phyloP scores from a whole-genome alignment of 2,329 filamentous ascomycete species.

The Sclerotinia borealis region DNA sequence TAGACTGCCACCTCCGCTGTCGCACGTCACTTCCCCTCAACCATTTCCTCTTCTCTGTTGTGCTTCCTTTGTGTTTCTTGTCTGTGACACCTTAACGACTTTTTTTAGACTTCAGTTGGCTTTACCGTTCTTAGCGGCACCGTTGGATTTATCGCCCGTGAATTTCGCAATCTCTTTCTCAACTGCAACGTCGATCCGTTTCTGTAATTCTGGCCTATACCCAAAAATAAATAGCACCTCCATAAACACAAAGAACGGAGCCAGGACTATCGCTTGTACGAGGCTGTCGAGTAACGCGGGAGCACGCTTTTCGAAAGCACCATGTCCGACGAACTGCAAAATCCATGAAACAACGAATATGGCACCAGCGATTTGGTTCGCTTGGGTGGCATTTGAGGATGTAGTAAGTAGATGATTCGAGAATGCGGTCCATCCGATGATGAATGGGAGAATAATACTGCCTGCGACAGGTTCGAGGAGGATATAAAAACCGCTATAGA shows the following conservation, averaged over 20 bases:
- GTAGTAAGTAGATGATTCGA: slow-evolving; percentile 59
- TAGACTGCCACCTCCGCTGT: neutral
- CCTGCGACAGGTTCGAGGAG: slow-evolving; percentile 93
- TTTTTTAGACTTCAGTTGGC: slow-evolving; percentile 34
- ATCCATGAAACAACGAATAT: slow-evolving; percentile 76
- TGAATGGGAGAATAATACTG: slow-evolving; percentile 65
- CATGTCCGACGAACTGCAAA: slow-evolving; percentile 86
- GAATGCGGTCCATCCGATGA: slow-evolving; percentile 68
- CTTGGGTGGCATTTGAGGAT: slow-evolving; percentile 41
- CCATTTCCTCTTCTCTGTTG: neutral
- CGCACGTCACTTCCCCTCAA: neutral
- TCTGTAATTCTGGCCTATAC: slow-evolving; percentile 82
- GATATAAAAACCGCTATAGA: slow-evolving; percentile 77
- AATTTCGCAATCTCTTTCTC: slow-evolving; percentile 72
- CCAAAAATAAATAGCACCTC: slow-evolving; percentile 86
- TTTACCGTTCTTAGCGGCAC: slow-evolving; percentile 44
- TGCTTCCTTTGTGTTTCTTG: neutral
- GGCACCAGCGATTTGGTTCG: slow-evolving; percentile 53
- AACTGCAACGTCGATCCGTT: slow-evolving; percentile 71
- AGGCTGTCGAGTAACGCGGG: slow-evolving; percentile 89
- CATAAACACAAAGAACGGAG: slow-evolving; percentile 96
- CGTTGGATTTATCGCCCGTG: slow-evolving; percentile 46
- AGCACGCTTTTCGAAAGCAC: slow-evolving; percentile 78
- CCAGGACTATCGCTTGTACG: slow-evolving; percentile 84
- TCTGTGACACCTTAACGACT: neutral